Conservation (phyloP, 805 yeast species). For the Metschnikowia sp. region DNA sequence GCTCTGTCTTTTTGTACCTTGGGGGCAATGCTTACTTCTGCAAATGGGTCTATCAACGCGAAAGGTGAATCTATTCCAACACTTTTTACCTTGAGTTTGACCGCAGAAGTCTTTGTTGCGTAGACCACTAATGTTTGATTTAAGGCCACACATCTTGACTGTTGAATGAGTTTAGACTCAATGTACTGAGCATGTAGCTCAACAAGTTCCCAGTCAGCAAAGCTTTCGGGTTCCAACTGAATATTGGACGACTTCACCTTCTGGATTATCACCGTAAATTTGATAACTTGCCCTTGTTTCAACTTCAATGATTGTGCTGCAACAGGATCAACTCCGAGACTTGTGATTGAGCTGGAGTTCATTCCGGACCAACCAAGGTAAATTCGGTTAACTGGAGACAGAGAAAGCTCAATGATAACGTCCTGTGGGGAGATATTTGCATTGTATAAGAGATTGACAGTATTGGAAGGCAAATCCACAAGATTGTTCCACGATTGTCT, state of each 20-base stretch:
- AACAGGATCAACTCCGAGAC: slow-evolving; percentile 63
- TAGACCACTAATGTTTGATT: slow-evolving; percentile 64
- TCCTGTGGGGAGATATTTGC: slow-evolving; percentile 57
- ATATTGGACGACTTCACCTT: slow-evolving; percentile 56
- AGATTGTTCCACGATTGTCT: slow-evolving; percentile 45
- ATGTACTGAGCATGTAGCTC: slow-evolving; percentile 76
- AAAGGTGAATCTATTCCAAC: slow-evolving; percentile 41
- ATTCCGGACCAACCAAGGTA: slow-evolving; percentile 72
- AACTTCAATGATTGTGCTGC: slow-evolving; percentile 55
- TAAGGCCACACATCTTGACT: slow-evolving; percentile 69
- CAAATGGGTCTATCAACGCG: slow-evolving; percentile 55
- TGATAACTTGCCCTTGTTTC: slow-evolving; percentile 35
- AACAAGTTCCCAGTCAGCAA: slow-evolving; percentile 87
- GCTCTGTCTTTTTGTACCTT: slow-evolving; percentile 26
- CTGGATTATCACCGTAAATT: slow-evolving; percentile 46
- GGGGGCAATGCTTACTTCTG: slow-evolving; percentile 80
- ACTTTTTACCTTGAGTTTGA: slow-evolving; percentile 50
- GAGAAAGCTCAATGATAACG: slow-evolving; percentile 49
- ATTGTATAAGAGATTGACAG: slow-evolving; percentile 44
- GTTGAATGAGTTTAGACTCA: slow-evolving; percentile 72
- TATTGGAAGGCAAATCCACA: slow-evolving; percentile 50
- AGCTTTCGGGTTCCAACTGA: slow-evolving; percentile 70
- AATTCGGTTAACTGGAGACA: slow-evolving; percentile 19
- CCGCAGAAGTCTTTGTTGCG: slow-evolving; percentile 58
- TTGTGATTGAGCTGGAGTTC: slow-evolving; percentile 28